Evolutionary conservation across 805 yeast genomes (phyloP), one percentile per base, ranked within the genome.

Genomic region (Candida dendrica): DNA sequence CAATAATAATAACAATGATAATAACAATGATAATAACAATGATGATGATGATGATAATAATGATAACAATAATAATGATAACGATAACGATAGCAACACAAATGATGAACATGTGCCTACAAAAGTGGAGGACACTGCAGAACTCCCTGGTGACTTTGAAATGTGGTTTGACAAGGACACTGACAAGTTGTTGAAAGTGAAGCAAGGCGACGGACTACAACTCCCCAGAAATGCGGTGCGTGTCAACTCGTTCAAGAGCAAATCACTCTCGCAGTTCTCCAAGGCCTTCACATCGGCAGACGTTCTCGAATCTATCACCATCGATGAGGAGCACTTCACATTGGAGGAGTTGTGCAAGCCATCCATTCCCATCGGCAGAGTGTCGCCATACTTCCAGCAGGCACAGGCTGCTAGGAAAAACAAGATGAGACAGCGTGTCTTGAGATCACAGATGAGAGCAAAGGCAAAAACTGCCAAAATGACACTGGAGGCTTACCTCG

Each of bases 321-420:
- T 84, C 31, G 77, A 79, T 52, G 74, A 75, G 35, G 70, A 72
- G 1, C 58, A 57, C 20, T 75, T 84, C 56, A 79, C 78, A 0
- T 72, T 85, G 76, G 78, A 74, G 3, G 91, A 84, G 43, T 62
- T 85, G 39, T 84, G 93, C 61, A 80, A 74, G 50, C 86, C 84
- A 3, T 56, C 66, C 10, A 58, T 84, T 18, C 84, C 85, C 4
- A 71, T 85, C 51, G 95, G 95, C 11, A 65, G 67, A 48, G 69
- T 73, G 5, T 79, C 88, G 10, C 70, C 73, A 4, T 75, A 81
- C 51, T 84, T 68, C 53, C 66, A 66, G 11, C 60, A 66, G 41
- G 88, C 83, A 1, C 62, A 67, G 42, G 71, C 65, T 34, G 95
- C 89, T 4, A 62, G 64, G 19, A 59, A 56, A 41, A 57, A 54